Conservation (phyloP, 257 asterid genomes). For the Eustoma russellianum region DNA sequence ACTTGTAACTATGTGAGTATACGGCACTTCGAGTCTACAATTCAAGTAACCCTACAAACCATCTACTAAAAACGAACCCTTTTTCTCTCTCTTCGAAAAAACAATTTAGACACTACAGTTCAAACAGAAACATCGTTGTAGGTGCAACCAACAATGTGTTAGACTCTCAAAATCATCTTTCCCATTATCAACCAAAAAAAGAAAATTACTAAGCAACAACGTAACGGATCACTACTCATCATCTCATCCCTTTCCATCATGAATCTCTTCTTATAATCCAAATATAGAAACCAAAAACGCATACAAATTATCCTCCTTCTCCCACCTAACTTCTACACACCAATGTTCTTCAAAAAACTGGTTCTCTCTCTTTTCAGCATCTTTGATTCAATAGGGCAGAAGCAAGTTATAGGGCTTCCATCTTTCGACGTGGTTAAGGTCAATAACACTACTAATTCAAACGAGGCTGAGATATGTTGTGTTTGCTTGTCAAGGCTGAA, state of each 20-base stretch:
- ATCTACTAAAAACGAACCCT: no score
- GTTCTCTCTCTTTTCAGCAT: constrained; percentile 15
- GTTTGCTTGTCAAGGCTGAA: constrained; percentile 31
- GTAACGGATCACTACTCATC: neutral
- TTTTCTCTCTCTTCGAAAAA: no score
- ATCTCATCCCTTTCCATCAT: neutral
- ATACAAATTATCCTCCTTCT: no score
- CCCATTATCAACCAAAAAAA: constrained; percentile 24
- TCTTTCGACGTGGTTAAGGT: constrained; percentile 1
- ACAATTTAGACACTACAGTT: no score
- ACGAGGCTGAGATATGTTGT: constrained; percentile 18
- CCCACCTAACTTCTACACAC: neutral
- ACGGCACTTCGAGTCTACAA: no score
- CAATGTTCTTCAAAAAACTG: constrained; percentile 29
- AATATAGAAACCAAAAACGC: neutral
- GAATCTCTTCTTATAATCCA: constrained; percentile 1
- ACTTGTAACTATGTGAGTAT: no score
- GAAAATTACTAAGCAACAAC: constrained; percentile 23
- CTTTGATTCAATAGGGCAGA: constrained; percentile 8
- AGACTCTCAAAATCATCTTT: constrained; percentile 19
- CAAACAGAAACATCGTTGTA: no score
- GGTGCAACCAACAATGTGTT: constrained; percentile 21
- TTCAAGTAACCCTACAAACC: no score
- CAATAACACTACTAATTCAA: constrained; percentile 11
- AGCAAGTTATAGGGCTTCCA: constrained; percentile 4